These are phyloP conservation scores for Thuja plicata DNA, from an alignment of 83 land plant genomes.

Conservation along the genomic window DNA sequence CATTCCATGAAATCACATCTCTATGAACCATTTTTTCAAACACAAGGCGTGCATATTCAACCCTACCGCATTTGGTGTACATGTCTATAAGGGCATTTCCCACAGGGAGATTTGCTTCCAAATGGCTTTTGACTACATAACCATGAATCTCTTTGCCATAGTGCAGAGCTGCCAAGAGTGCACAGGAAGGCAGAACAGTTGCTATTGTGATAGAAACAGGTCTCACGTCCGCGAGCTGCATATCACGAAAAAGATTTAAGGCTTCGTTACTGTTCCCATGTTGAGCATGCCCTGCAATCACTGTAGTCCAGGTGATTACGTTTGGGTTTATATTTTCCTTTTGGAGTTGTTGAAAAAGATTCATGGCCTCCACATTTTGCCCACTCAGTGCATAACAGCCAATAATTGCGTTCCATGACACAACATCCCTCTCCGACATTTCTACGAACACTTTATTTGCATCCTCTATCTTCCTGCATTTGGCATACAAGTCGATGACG, in stretches of 20 bases:
- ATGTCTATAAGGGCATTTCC: slow-evolving; percentile 2
- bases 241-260: slow-evolving; percentile 1
- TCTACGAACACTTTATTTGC: neutral
- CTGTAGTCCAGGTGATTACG: neutral
- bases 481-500: slow-evolving; percentile 7
- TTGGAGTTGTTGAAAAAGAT: neutral
- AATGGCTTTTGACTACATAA: neutral
- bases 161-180: neutral
- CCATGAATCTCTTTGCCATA: neutral
- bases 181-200: neutral
- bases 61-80: neutral
- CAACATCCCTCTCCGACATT: neutral
- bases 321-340: neutral
- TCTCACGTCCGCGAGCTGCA: neutral
- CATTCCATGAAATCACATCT: slow-evolving; percentile 11
- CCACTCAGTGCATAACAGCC: neutral
- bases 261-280: neutral
- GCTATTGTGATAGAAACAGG: neutral
- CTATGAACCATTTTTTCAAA: neutral
- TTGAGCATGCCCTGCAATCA: slow-evolving; percentile 13
- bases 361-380: slow-evolving; percentile 6
- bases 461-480: neutral
- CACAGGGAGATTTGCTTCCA: neutral
- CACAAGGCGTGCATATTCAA: neutral
- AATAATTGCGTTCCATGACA: slow-evolving; percentile 8